Evolutionary conservation across 192 early-diverging fungal genomes (phyloP), one percentile per base, ranked within the genome.

Genomic region (Podila minutissima): DNA sequence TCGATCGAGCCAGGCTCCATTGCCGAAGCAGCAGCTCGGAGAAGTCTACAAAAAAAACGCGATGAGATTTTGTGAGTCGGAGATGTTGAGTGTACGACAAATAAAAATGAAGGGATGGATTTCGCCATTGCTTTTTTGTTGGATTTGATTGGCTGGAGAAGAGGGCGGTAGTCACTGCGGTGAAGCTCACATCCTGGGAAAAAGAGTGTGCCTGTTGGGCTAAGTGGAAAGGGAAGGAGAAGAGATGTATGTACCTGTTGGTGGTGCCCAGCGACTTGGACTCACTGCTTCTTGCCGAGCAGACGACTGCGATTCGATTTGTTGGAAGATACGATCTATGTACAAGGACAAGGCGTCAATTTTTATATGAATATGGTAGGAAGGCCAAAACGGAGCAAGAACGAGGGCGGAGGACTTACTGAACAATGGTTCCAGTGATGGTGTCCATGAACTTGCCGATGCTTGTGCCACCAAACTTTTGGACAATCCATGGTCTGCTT

Each of bases 401-500:
- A 37, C 12, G 38, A 12, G 29, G 29, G 20, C 13, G 13, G 19
- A 33, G 19, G 46, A 87, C 91, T 79, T 89, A 96, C 95, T 91
- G 92, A 59, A 97, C 90, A 75, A 99, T 96, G 68, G 85, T 86
- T 58, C 86, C 86, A 53, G 90, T 86, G 61, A 94, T 93, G 64
- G 87, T 89, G 37, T 92, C 86, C 22, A 92, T 50, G 74, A 91
- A 93, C 83, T 93, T 96, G 64, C 98, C 96, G 22, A 99, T 94
- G 72, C 92, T 93, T 37, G 98, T 99, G 37, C 98, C 97, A 75
- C 98, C 98, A 90, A 96, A 99, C 90, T 99, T 99, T 75, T 93
- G 92, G 26, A 93, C 92, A 62, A 92, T 67, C 84, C 89, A 91
- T 48, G 90, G 90, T 57, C 48, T 65, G 28, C 38, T 22, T 24